Base-by-base conservation (phyloP, 805 yeast genomes). In the Starmerella apis region DNA sequence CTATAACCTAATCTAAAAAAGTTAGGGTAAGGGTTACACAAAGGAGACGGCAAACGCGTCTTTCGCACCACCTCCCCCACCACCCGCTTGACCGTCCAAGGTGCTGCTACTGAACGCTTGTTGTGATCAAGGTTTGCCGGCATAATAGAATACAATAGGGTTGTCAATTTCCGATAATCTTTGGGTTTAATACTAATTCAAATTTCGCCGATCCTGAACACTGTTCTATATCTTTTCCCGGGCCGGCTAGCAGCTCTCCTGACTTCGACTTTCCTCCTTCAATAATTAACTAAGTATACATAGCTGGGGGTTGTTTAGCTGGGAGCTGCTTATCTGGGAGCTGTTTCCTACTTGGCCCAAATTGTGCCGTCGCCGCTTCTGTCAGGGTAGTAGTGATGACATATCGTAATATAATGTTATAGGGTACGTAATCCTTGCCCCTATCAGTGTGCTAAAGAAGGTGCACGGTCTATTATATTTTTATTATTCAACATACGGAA, bases 31-130 rank as follows among this genome's bases (percentile, higher is more conserved):
- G 39, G 39, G 39, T 20, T 19, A 7, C 25, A 19, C 39, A 9
- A n/a, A 33, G 37, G 37, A n/a, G 37, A 25, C 25, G 39, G 39
- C 39, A 36, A 16, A 36, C 37, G 37, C 37, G 37, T 33, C 19
- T 16, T 13, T n/a, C 30, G 30, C 30, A 27, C 30, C n/a, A n/a
- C n/a, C n/a, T n/a, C n/a, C n/a, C n/a, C n/a, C n/a, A n/a, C n/a
- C n/a, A n/a, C n/a, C n/a, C n/a, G n/a, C n/a, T n/a, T n/a, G n/a
- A n/a, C n/a, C n/a, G n/a, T n/a, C n/a, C n/a, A n/a, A n/a, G n/a
- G n/a, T n/a, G n/a, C n/a, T n/a, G n/a, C n/a, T n/a, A n/a, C n/a
- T n/a, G n/a, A n/a, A n/a, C n/a, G n/a, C n/a, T n/a, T n/a, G n/a
- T 8, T 11, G 35, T 10, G 35, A 31, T 31, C 35, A 31, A 31